These are phyloP conservation scores for Heliamphora ciliata DNA, from an alignment of 179 eudicot genomes.

Conservation along the genomic window DNA sequence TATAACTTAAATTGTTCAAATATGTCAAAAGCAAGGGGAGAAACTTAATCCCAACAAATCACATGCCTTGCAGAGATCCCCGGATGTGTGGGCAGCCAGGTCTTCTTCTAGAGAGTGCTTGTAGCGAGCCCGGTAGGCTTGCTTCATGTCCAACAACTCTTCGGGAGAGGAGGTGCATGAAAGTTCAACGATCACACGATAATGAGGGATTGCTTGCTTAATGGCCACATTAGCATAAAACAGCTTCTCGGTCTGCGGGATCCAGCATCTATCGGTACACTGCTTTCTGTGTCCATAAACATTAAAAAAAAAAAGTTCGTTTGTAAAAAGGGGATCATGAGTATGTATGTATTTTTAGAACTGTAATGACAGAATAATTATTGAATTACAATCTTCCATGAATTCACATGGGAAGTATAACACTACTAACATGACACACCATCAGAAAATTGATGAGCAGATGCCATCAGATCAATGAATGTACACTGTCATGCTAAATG, in stretches of 20 bases:
- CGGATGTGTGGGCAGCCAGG: slow-evolving; percentile 48
- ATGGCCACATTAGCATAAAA: slow-evolving; percentile 49
- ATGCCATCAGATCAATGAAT: background rate
- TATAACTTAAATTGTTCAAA: background rate
- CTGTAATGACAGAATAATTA: background rate
- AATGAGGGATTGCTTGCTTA: slow-evolving; percentile 35
- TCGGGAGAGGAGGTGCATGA: slow-evolving; percentile 46
- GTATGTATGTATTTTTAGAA: background rate
- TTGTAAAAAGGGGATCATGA: too few relatives aligned
- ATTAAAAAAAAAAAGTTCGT: background rate
- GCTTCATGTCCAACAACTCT: slow-evolving; percentile 51
- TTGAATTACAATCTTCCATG: background rate
- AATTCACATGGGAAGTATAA: too few relatives aligned
- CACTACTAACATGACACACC: background rate
- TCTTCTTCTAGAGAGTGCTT: slow-evolving; percentile 70
- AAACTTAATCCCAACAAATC: background rate
- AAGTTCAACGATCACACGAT: slow-evolving; percentile 49
- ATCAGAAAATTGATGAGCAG: background rate
- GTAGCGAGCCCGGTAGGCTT: slow-evolving; percentile 63
- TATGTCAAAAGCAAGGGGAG: background rate
- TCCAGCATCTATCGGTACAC: slow-evolving; percentile 68
- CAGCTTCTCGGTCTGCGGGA: slow-evolving; percentile 66
- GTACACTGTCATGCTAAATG: too few relatives aligned
- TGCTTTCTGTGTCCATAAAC: slow-evolving; percentile 37
- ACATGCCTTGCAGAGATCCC: slow-evolving; percentile 57